phyloP scores from a whole-genome alignment of 495 filamentous ascomycete genomes.

The Penicillium malachiteum region DNA sequence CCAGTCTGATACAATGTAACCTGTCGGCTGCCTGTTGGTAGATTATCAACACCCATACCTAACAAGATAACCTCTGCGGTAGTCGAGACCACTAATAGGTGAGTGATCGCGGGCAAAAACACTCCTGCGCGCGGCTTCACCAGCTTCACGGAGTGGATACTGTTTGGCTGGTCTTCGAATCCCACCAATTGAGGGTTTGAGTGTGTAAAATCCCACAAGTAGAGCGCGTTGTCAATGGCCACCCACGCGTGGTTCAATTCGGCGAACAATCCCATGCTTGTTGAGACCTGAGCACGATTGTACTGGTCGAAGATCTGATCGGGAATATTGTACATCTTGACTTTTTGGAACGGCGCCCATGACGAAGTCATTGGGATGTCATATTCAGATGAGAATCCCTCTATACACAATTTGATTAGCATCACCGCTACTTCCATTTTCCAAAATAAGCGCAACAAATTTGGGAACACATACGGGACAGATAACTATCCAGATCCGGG shows the following conservation, averaged over 20 bases:
- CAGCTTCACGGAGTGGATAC: conserved; percentile 81
- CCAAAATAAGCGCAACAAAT: not conserved
- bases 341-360: conserved; percentile 87
- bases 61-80: conserved; percentile 78
- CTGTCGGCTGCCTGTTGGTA: conserved; percentile 60
- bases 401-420: conserved; percentile 33
- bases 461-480: conserved; percentile 68
- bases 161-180: conserved; percentile 83
- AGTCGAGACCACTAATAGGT: conserved; percentile 86
- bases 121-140: conserved; percentile 75
- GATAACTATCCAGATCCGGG: conserved; percentile 85
- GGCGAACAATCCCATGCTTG: conserved; percentile 89
- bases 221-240: conserved; percentile 90
- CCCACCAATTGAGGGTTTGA: conserved; percentile 86
- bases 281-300: conserved; percentile 77
- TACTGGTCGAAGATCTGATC: conserved; percentile 86
- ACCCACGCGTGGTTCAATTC: conserved; percentile 94
- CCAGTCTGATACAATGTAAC: conserved; percentile 80
- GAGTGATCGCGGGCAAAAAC: conserved; percentile 78
- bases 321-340: conserved; percentile 79
- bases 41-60: conserved; percentile 65
- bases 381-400: conserved; percentile 89
- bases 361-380: conserved; percentile 64
- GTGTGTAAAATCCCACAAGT: conserved; percentile 95
- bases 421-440: not conserved